Evolutionary conservation across 352 stramenopile genomes (phyloP), one percentile per base, ranked within the genome.

Genomic region (Globisporangium polare): DNA sequence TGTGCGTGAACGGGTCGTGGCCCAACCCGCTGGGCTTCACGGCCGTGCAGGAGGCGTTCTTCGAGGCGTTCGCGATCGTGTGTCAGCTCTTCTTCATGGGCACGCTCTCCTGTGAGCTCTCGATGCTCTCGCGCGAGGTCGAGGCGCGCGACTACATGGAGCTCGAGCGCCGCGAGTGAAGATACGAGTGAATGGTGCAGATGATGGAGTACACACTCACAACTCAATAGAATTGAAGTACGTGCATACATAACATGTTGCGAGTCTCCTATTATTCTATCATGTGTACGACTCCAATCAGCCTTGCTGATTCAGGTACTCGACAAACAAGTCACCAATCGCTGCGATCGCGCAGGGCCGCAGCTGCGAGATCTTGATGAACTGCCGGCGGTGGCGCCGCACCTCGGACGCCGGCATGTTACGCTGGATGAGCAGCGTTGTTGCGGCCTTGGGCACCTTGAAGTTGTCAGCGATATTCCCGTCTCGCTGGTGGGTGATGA

Each of bases 31-130:
- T 94, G 24, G 83, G 82, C 3, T 89, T 95, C 58, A 93, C 86
- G 27, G 83, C 83, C 31, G 72, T 86, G 0, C 81, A 94, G 59
- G 86, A 95, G 42, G 86, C 86, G 3, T 87, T 93, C 62, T 88
- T 92, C 43, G 86, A 95, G 59, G 81, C 86, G 3, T 75, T 91
- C 50, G 84, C 86, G 2, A 94, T 95, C 65, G 71, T 94, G 17
- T 95, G 83, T 43, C 86, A 95, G 59, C 72, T 95, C n/a, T 65
- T 95, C 20, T 95, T 89, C 73, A 92, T 95, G 80, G 86, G 86
- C 13, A 95, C 86, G 52, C 61, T 92, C 1, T 90, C 81, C 4
- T 89, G 83, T 51, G 86, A 95, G 60, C 63, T 92, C 22, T 69
- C 81, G 13, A 67, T 73, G 53, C 77, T 94, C 52, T 71, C 73